Evolutionary conservation across 257 asterid species (phyloP).

Genomic region (Cordia subcordata): DNA sequence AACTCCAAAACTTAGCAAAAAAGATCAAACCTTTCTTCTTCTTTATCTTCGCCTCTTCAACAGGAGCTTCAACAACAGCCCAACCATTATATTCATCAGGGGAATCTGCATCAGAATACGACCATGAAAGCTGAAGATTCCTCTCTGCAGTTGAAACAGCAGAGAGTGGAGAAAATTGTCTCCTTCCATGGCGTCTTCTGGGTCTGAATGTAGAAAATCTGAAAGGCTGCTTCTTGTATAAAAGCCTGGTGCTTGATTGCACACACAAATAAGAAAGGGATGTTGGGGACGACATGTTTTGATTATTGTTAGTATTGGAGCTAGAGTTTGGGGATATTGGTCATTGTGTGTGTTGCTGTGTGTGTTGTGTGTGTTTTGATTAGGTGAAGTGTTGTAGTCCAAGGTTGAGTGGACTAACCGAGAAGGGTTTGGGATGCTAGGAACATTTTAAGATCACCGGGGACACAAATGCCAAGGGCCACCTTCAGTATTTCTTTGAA

Average conservation of each 20-base stretch:
- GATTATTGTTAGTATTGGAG: neutral
- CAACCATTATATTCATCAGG: conserved; percentile 74
- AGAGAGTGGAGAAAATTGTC: conserved; percentile 25
- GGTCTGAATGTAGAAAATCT: conserved; percentile 28
- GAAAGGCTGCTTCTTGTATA: conserved; percentile 21
- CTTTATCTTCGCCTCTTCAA: conserved; percentile 23
- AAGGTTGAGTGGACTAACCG: too few relatives aligned
- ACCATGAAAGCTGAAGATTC: conserved; percentile 47
- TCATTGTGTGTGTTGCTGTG: neutral
- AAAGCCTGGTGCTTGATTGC: conserved; percentile 36
- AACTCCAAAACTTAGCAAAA: neutral
- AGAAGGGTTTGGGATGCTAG: too few relatives aligned
- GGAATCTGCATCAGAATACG: conserved; percentile 26
- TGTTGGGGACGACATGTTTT: conserved; percentile 48
- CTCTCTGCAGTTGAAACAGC: conserved; percentile 52
- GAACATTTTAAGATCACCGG: too few relatives aligned
- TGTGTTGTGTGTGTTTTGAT: neutral
- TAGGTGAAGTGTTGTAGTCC: neutral
- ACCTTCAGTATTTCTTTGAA: too few relatives aligned
- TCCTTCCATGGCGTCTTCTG: conserved; percentile 28
- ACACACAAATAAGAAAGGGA: conserved; percentile 37
- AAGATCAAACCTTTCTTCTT: conserved; percentile 29
- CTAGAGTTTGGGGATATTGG: conserved; percentile 6
- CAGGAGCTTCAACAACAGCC: conserved; percentile 49
- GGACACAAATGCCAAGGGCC: too few relatives aligned